These are phyloP conservation scores for Gynochthodes officinalis DNA, from an alignment of 257 asterid species.

Conservation along the genomic window DNA sequence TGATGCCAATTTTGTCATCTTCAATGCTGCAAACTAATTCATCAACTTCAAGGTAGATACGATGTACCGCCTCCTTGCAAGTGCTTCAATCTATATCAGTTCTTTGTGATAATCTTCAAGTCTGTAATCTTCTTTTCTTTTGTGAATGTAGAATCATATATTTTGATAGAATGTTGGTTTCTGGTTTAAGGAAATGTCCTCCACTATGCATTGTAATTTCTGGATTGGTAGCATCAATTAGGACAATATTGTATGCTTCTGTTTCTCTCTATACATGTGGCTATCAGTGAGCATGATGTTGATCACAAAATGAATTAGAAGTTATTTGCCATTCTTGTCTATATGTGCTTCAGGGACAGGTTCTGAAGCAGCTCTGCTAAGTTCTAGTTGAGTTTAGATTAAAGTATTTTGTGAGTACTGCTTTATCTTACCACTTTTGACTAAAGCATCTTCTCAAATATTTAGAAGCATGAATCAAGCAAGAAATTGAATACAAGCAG, in stretches of 20 bases:
- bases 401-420: neutral
- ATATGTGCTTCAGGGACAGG: neutral
- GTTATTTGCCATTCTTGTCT: neutral
- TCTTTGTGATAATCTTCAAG: neutral
- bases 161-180: neutral
- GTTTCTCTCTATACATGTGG: neutral
- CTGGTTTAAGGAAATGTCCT: too few species aligned
- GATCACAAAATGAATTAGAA: neutral
- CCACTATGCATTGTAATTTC: neutral
- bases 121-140: neutral
- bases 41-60: constrained; percentile 48
- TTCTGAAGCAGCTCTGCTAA: neutral
- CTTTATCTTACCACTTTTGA: neutral
- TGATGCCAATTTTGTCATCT: constrained; percentile 64
- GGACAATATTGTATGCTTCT: neutral
- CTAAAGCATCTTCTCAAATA: neutral
- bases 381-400: neutral
- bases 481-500: neutral
- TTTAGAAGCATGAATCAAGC: neutral
- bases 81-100: neutral
- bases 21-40: constrained; percentile 49
- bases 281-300: neutral
- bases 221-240: neutral
- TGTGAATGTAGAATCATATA: neutral
- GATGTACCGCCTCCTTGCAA: neutral